Conservation (phyloP, 306 rosid genomes). For the cucumber (Cucumis sativus) region DNA sequence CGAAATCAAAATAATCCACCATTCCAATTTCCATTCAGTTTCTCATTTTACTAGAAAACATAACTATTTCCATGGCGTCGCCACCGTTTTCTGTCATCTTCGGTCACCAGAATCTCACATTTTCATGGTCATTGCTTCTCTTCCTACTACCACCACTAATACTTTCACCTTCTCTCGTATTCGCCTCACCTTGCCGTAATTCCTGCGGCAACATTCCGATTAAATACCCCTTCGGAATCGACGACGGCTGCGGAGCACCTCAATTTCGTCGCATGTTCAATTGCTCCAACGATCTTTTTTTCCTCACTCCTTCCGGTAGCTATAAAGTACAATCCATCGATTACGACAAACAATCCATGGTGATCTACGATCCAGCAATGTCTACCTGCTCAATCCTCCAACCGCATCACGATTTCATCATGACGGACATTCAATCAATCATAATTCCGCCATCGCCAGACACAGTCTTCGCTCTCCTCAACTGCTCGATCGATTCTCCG, state of each 20-base stretch:
- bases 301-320: conserved; percentile 65
- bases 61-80: not conserved
- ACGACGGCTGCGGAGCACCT: conserved; percentile 93
- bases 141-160: not conserved
- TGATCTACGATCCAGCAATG: conserved; percentile 73
- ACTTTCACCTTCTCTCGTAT: not conserved
- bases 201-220: conserved; percentile 59
- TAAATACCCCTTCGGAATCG: conserved; percentile 66
- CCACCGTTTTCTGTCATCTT: not conserved
- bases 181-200: conserved; percentile 51
- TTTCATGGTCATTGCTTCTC: not conserved
- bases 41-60: too few relatives aligned
- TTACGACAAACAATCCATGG: conserved; percentile 41
- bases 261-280: conserved; percentile 67
- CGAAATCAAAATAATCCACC: not conserved
- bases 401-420: conserved; percentile 72
- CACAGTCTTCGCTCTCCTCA: conserved; percentile 68
- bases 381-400: conserved; percentile 91
- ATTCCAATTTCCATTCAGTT: not conserved
- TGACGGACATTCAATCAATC: conserved; percentile 72
- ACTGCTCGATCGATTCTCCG: conserved; percentile 86
- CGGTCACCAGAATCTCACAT: not conserved
- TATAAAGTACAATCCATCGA: conserved; percentile 85
- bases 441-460: conserved; percentile 82
- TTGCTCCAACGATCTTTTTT: conserved; percentile 61